phyloP scores from a whole-genome alignment of 78 protist species.

The Andalucia godoyi region DNA sequence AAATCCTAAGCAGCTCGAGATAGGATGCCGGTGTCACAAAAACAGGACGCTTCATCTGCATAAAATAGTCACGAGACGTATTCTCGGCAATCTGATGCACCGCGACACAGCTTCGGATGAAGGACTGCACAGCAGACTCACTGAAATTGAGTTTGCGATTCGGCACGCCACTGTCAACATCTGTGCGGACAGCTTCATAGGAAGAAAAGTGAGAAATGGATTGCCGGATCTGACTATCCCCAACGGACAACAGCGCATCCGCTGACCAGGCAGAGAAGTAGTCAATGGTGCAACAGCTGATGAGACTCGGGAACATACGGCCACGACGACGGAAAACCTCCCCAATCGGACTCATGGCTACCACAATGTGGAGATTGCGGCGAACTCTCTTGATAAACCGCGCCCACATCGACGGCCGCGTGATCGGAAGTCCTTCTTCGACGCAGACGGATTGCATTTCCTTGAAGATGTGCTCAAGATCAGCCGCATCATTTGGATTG shows the following conservation, averaged over 20 bases:
- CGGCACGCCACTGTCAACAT: not conserved
- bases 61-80: not conserved
- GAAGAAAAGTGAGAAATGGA: not conserved
- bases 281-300: conserved; percentile 53
- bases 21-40: conserved; percentile 8
- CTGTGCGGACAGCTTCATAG: not conserved
- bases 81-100: not conserved
- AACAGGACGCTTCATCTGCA: not conserved
- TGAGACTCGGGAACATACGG: conserved; percentile 43
- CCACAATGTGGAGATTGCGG: conserved; percentile 31
- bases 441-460: conserved; percentile 25
- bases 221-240: not conserved
- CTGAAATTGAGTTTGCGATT: not conserved
- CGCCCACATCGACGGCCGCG: not conserved
- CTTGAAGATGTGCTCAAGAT: not conserved
- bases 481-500: not conserved
- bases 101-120: not conserved
- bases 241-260: conserved; percentile 9
- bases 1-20: not conserved
- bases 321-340: conserved; percentile 23
- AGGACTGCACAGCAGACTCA: not conserved
- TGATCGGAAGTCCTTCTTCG: conserved; percentile 3
- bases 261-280: conserved; percentile 56
- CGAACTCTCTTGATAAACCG: conserved; percentile 28
- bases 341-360: conserved; percentile 50